phyloP scores from a whole-genome alignment of 2,329 filamentous ascomycete genomes.

The Colletotrichum sp. region DNA sequence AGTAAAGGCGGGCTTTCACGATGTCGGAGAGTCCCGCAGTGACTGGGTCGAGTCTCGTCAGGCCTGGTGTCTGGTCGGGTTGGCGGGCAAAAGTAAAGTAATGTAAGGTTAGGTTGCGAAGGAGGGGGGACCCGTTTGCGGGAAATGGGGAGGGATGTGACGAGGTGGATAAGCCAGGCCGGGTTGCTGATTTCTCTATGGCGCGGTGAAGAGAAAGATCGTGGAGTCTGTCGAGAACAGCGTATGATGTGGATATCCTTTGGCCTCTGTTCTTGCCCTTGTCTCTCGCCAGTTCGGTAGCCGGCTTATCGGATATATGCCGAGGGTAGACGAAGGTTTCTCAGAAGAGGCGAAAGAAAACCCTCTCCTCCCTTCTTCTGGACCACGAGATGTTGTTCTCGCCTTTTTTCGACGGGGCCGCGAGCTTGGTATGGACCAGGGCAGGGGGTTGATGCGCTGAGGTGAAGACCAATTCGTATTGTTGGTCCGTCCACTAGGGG shows the following conservation, averaged over 20 bases:
- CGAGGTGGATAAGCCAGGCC: background rate
- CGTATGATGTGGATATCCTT: background rate
- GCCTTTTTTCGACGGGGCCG: constrained; percentile 16
- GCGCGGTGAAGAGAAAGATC: background rate
- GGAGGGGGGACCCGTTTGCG: background rate
- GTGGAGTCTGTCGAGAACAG: background rate
- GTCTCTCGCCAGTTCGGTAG: background rate
- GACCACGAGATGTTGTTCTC: background rate
- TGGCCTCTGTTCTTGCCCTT: background rate
- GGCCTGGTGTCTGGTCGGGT: background rate
- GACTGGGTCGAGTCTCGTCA: background rate
- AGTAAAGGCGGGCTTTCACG: constrained; percentile 17
- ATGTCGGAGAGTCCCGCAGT: constrained; percentile 13
- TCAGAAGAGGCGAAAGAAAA: background rate
- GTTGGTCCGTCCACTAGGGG: constrained; percentile 8
- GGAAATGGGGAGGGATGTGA: constrained; percentile 1
- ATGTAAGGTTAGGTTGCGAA: background rate
- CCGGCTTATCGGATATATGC: constrained; percentile 6
- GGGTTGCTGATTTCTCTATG: background rate
- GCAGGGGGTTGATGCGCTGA: constrained; percentile 10
- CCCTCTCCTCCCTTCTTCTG: background rate
- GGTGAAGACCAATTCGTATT: constrained; percentile 17
- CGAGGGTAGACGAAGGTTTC: background rate
- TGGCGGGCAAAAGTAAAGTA: background rate
- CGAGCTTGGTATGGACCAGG: constrained; percentile 8